Conservation (phyloP, 495 filamentous ascomycete species). For the Aspergillus conjunctus region DNA sequence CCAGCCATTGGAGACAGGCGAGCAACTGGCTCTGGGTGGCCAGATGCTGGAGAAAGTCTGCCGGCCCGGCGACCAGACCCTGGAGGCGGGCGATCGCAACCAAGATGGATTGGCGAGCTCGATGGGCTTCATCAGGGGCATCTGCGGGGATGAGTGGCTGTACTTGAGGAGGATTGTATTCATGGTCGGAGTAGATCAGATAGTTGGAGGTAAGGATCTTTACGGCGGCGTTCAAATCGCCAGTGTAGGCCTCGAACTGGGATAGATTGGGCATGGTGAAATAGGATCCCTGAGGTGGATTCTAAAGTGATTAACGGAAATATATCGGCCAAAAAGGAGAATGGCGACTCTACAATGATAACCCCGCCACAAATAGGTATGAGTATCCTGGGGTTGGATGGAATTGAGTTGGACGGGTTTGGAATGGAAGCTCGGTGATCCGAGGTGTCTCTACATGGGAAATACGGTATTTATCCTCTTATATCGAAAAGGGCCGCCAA, state of each 20-base stretch:
- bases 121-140: slow-evolving; percentile 8
- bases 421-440: too few relatives aligned
- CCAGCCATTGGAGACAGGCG: slow-evolving; percentile 46
- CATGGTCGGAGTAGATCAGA: background rate
- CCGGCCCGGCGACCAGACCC: background rate
- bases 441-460: too few relatives aligned
- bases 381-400: too few relatives aligned
- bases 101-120: slow-evolving; percentile 4
- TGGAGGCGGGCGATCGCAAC: slow-evolving; percentile 1
- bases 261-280: slow-evolving; percentile 8
- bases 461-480: too few relatives aligned
- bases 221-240: slow-evolving; percentile 3
- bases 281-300: background rate
- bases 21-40: slow-evolving; percentile 26
- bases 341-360: too few relatives aligned
- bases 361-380: too few relatives aligned
- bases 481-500: too few relatives aligned
- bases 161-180: background rate
- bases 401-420: too few relatives aligned
- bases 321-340: too few relatives aligned
- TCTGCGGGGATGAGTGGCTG: background rate
- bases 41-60: slow-evolving; percentile 11
- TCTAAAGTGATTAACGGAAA: too few relatives aligned
- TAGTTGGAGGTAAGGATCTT: slow-evolving; percentile 9
- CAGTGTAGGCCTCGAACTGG: slow-evolving; percentile 7